phyloP scores from a whole-genome alignment of 768 basidiomycete species.

The Boletus coccyginus region DNA sequence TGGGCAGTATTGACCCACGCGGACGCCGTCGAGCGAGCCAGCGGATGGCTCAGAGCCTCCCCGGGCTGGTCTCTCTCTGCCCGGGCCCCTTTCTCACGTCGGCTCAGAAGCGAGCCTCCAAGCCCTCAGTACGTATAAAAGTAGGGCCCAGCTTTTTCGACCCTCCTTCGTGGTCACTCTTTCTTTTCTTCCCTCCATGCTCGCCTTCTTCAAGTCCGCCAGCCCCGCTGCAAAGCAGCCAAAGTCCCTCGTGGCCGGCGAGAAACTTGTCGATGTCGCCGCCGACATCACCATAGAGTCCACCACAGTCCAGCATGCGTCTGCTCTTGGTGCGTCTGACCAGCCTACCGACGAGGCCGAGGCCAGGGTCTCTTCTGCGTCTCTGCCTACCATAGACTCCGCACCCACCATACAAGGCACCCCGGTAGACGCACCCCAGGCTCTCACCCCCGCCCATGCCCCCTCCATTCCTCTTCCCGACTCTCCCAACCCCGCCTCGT shows the following conservation, averaged over 20 bases:
- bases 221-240: slow-evolving; percentile 9
- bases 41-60: background rate
- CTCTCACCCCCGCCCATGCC: slow-evolving; percentile 3
- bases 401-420: slow-evolving; percentile 23
- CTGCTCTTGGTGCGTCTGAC: background rate
- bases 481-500: slow-evolving; percentile 15
- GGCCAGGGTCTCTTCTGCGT: slow-evolving; percentile 17
- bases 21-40: background rate
- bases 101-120: slow-evolving; percentile 10
- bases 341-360: slow-evolving; percentile 1
- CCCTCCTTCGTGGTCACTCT: slow-evolving; percentile 1
- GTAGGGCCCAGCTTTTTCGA: slow-evolving; percentile 1
- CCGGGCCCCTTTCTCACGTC: slow-evolving; percentile 22
- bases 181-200: slow-evolving; percentile 12
- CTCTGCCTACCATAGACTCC: slow-evolving; percentile 23
- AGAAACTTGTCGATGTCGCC: background rate
- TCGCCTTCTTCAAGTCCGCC: slow-evolving; percentile 26
- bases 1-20: background rate
- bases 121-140: slow-evolving; percentile 29
- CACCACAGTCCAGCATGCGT: background rate
- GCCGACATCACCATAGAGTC: slow-evolving; percentile 4
- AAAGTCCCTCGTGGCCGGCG: background rate
- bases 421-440: background rate
- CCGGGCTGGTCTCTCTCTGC: background rate
- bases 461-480: slow-evolving; percentile 13